A percentile compares a stretch with the other conserved stretches of the same genome.
phyloP scores from a whole-genome alignment of 805 yeast species.

The Zygoascus flipseniorum region DNA sequence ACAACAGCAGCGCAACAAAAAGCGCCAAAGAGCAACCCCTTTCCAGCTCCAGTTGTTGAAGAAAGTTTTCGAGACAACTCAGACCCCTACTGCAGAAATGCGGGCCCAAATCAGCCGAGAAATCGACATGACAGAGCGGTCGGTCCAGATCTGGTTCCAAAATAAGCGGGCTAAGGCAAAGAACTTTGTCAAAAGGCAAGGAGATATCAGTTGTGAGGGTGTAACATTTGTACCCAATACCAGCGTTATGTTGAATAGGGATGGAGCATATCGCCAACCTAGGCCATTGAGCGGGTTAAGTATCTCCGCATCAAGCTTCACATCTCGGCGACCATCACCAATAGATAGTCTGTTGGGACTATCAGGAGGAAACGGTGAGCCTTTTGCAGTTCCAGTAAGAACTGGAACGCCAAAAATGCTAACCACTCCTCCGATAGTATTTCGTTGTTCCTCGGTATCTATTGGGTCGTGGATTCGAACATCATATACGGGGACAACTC shows the following conservation, averaged over 20 bases:
- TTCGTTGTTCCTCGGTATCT: conserved; percentile 5
- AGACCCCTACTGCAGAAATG: conserved; percentile 18
- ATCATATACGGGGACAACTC: conserved; percentile 2
- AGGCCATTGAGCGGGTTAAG: neutral
- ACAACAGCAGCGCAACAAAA: conserved; percentile 19
- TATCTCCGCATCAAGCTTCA: neutral
- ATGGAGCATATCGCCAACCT: neutral
- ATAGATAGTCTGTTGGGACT: neutral
- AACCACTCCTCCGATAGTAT: neutral
- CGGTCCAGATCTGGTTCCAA: conserved; percentile 98
- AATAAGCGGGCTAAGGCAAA: conserved; percentile 41
- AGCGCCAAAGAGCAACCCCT: conserved; percentile 20
- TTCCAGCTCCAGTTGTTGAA: conserved; percentile 13
- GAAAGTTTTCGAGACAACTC: conserved; percentile 13
- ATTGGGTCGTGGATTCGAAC: conserved; percentile 10
- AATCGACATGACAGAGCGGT: conserved; percentile 93
- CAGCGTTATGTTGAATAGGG: neutral
- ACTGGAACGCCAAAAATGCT: neutral
- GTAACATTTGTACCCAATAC: neutral
- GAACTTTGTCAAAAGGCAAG: conserved; percentile 5
- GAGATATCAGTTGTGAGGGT: neutral
- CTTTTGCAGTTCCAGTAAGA: neutral
- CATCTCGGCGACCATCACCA: neutral
- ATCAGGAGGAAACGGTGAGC: neutral
- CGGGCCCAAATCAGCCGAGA: conserved; percentile 60